Percentiles rank a stretch among this genome's conserved stretches.
These are phyloP conservation scores for Backusella circina DNA, from an alignment of 192 early-diverging fungal genomes.

Conservation along the genomic window DNA sequence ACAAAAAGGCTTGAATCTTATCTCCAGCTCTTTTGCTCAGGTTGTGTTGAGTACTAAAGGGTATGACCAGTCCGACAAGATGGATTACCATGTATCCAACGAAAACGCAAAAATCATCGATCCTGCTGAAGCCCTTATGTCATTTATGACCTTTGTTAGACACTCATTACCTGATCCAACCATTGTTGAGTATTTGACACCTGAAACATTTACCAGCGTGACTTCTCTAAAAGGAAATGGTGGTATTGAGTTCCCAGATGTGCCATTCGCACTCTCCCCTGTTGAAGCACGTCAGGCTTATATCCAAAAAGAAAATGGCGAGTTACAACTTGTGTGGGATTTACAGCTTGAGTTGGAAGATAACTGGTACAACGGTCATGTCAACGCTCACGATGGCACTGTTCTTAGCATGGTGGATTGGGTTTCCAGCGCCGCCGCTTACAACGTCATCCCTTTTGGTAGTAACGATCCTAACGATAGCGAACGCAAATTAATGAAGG, in stretches of 20 bases:
- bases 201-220: background rate
- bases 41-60: background rate
- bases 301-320: slow-evolving; percentile 53
- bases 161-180: slow-evolving; percentile 42
- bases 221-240: background rate
- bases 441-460: slow-evolving; percentile 80
- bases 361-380: slow-evolving; percentile 78
- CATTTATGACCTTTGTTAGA: slow-evolving; percentile 58
- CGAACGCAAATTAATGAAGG: slow-evolving; percentile 45
- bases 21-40: slow-evolving; percentile 3
- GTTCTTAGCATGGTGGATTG: slow-evolving; percentile 81
- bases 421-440: slow-evolving; percentile 68
- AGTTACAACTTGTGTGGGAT: slow-evolving; percentile 77
- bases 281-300: slow-evolving; percentile 65
- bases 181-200: slow-evolving; percentile 1
- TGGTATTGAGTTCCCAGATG: slow-evolving; percentile 32
- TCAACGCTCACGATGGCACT: slow-evolving; percentile 56
- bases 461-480: slow-evolving; percentile 76
- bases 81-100: slow-evolving; percentile 4
- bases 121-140: slow-evolving; percentile 62
- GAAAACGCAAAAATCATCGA: slow-evolving; percentile 36
- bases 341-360: slow-evolving; percentile 71
- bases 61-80: background rate
- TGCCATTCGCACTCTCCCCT: slow-evolving; percentile 48
- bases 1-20: slow-evolving; percentile 5